phyloP scores from a whole-genome alignment of 2,329 filamentous ascomycete species.

The Dendryphion nanum region DNA sequence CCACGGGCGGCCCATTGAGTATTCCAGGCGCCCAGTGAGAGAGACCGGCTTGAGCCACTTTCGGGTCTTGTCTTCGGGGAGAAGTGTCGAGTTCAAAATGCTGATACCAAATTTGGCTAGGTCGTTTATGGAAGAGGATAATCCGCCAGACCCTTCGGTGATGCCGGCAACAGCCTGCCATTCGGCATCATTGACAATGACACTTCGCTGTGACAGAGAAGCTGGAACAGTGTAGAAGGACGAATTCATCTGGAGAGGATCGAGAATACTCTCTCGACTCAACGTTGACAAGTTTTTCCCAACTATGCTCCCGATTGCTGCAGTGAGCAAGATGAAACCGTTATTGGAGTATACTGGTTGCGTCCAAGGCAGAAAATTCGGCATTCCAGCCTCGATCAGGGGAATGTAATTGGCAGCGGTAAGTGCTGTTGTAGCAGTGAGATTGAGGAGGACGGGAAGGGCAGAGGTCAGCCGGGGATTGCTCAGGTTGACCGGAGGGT shows the following conservation, averaged over 20 bases:
- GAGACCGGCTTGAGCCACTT: conserved; percentile 42
- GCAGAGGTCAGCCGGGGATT: too few relatives aligned
- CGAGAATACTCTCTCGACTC: conserved; percentile 11
- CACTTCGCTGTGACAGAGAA: not conserved
- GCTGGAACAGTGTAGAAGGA: not conserved
- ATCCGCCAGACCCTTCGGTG: conserved; percentile 17
- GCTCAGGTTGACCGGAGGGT: not conserved
- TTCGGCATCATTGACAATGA: not conserved
- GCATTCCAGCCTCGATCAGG: conserved; percentile 11
- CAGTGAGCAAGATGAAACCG: conserved; percentile 45
- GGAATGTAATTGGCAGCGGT: not conserved
- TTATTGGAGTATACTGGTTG: conserved; percentile 51
- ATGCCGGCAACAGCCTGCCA: not conserved
- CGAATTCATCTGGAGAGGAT: not conserved
- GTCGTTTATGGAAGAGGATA: conserved; percentile 33
- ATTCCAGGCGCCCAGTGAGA: conserved; percentile 29
- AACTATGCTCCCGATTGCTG: conserved; percentile 46
- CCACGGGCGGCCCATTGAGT: conserved; percentile 38
- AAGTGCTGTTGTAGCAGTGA: not conserved
- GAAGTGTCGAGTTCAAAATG: conserved; percentile 37
- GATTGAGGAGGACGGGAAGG: not conserved
- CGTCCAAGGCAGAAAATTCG: conserved; percentile 44
- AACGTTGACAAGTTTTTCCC: conserved; percentile 40
- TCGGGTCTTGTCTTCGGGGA: conserved; percentile 27
- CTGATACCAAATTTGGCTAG: conserved; percentile 33